These are phyloP conservation scores for Ogataea nakhonphanomensis DNA, from an alignment of 805 yeast species.

Conservation along the genomic window DNA sequence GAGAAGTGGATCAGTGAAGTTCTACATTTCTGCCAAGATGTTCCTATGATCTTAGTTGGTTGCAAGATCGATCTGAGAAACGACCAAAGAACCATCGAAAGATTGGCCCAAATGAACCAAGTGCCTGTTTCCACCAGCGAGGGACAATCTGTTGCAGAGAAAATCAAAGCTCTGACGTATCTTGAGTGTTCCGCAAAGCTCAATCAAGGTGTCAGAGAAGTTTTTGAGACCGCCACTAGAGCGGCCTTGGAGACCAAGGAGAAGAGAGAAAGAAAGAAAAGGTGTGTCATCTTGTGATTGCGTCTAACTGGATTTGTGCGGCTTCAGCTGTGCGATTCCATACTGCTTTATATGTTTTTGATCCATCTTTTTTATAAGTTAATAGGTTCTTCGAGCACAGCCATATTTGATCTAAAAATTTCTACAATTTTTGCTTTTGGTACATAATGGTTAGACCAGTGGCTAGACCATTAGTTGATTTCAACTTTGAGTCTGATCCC, in stretches of 20 bases:
- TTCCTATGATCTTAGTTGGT: conserved; percentile 88
- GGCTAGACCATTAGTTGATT: conserved; percentile 43
- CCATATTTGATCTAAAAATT: conserved; percentile 2
- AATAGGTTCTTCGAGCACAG: conserved; percentile 13
- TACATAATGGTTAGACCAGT: conserved; percentile 18
- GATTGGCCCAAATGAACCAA: conserved; percentile 68
- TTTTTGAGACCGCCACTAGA: conserved; percentile 88
- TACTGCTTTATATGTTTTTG: conserved; percentile 12
- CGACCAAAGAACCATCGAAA: conserved; percentile 74
- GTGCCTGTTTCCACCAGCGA: conserved; percentile 79
- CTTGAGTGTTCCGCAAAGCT: conserved; percentile 91
- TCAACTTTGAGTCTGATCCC: conserved; percentile 50
- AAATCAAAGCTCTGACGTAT: conserved; percentile 83
- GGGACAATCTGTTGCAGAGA: conserved; percentile 83
- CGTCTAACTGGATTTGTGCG: not conserved
- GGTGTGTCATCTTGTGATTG: conserved; percentile 62
- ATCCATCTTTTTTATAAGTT: conserved; percentile 13
- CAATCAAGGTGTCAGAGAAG: conserved; percentile 89
- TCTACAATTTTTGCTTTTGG: not conserved
- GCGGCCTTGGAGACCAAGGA: conserved; percentile 76
- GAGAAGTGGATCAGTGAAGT: conserved; percentile 97
- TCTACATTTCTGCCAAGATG: conserved; percentile 89
- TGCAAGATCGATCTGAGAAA: conserved; percentile 87
- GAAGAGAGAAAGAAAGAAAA: conserved; percentile 54
- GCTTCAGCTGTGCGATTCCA: not conserved